These are phyloP conservation scores for Aurantiochytrium sp. DNA, from an alignment of 108 stramenopile species.

Conservation along the genomic window DNA sequence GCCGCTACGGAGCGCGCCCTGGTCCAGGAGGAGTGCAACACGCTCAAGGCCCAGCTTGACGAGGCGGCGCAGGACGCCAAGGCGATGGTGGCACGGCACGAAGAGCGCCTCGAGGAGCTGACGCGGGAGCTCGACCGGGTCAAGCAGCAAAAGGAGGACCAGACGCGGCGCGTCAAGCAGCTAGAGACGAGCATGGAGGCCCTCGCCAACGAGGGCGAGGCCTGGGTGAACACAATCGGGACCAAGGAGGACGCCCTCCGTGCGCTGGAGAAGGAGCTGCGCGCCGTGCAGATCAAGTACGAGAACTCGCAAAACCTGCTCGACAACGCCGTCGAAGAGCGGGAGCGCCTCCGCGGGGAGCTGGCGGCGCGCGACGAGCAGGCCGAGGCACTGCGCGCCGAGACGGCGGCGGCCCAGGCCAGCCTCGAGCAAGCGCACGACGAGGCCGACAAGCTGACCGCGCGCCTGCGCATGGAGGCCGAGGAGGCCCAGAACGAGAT, in stretches of 20 bases:
- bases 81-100: neutral
- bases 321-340: neutral
- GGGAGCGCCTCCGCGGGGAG: neutral
- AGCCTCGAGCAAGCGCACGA: neutral
- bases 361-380: neutral
- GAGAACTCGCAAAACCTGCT: neutral
- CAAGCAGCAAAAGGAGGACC: neutral
- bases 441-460: neutral
- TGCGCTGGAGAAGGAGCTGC: constrained; percentile 4
- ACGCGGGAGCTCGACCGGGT: neutral
- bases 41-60: neutral
- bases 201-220: constrained; percentile 1
- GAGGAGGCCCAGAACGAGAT: neutral
- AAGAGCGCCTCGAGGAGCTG: neutral
- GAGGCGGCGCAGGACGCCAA: neutral
- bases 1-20: neutral
- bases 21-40: neutral
- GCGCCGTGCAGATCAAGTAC: neutral
- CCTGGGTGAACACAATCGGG: constrained; percentile 22
- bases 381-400: neutral
- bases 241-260: constrained; percentile 27
- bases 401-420: neutral
- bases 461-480: neutral
- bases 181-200: neutral
- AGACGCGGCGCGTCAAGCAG: neutral